Base-by-base conservation (phyloP, 805 yeast species). In the Lachancea thermotolerans region DNA sequence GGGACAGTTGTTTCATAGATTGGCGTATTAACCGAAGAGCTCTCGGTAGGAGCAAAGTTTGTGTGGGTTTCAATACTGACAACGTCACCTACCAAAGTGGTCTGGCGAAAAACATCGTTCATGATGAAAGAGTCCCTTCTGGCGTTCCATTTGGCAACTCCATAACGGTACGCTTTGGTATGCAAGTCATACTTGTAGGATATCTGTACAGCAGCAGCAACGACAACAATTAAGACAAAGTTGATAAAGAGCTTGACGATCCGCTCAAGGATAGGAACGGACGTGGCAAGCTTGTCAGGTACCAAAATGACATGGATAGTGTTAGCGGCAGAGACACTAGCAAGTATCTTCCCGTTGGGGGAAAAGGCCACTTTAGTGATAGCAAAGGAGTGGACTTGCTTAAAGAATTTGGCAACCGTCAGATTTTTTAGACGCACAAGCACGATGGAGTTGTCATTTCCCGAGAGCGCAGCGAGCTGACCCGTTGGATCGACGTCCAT, bases 291-390 rank as follows among this genome's bases (percentile, higher is more conserved):
- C 17, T 71, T 72, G 18, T 63, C 66, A 3, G 93, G 90, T 16
- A 87, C 61, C 46, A 69, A 71, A 46, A 81, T 65, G 8, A 87
- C 78, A 53, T 74, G 78, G 27, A 88, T 75, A 1, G 87, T 73
- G 49, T 83, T 81, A 2, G 93, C 85, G 1, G 90, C 95, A 30
- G 91, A 82, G 0, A 79, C 82, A 17, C 87, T 75, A 2, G 87
- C 91, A 40, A 87, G 65, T 45, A 72, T 72, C 41, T 75, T 66
- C 7, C 90, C 88, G 58, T 78, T 72, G 11, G 85, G 82, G 4
- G 88, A 81, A 48, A 87, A 81, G 2, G 78, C 68, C 9, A 86
- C 78, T 37, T 76, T 73, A 0, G 96, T 88, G 42, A 88, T 80
- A 21, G 95, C 88, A 61, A 85, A 85, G 8, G 74, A 69, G 60